Evolutionary conservation across 768 basidiomycete species (phyloP).

Genomic region (Naganishia friedmannii): DNA sequence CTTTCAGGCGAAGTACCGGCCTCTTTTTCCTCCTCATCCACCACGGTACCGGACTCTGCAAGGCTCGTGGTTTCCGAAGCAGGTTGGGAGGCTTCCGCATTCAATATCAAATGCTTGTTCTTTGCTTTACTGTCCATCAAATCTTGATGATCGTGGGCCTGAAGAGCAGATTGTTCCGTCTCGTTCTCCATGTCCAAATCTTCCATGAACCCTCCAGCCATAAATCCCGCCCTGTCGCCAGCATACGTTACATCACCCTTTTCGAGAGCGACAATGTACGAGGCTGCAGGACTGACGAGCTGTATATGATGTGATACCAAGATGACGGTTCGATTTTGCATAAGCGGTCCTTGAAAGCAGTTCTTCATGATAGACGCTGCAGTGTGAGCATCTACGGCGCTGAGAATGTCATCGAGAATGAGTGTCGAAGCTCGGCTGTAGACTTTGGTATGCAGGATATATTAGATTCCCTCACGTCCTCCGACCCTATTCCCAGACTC

Average conservation of each 20-base stretch:
- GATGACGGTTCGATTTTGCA: constrained; percentile 74
- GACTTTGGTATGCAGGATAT: not conserved
- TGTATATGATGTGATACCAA: constrained; percentile 94
- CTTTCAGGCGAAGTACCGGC: constrained; percentile 38
- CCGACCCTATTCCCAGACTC: constrained; percentile 20
- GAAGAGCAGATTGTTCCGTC: constrained; percentile 10
- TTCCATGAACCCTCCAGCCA: constrained; percentile 64
- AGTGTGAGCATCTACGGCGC: constrained; percentile 74
- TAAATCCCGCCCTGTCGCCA: constrained; percentile 66
- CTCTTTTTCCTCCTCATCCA: constrained; percentile 34
- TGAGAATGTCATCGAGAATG: constrained; percentile 69
- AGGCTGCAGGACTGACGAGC: constrained; percentile 74
- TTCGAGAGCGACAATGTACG: constrained; percentile 64
- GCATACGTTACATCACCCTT: constrained; percentile 70
- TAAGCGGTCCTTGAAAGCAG: constrained; percentile 74
- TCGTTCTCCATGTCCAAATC: constrained; percentile 63
- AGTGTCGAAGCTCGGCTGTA: constrained; percentile 81
- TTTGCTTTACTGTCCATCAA: constrained; percentile 33
- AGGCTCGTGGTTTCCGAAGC: constrained; percentile 56
- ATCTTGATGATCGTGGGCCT: not conserved
- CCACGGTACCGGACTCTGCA: constrained; percentile 51
- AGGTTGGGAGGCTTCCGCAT: constrained; percentile 53
- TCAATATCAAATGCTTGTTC: constrained; percentile 25
- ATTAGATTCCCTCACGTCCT: not conserved
- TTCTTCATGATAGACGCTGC: constrained; percentile 76